Conservation (phyloP, 2,329 filamentous ascomycete species). For the Xenoacremonium recifei region DNA sequence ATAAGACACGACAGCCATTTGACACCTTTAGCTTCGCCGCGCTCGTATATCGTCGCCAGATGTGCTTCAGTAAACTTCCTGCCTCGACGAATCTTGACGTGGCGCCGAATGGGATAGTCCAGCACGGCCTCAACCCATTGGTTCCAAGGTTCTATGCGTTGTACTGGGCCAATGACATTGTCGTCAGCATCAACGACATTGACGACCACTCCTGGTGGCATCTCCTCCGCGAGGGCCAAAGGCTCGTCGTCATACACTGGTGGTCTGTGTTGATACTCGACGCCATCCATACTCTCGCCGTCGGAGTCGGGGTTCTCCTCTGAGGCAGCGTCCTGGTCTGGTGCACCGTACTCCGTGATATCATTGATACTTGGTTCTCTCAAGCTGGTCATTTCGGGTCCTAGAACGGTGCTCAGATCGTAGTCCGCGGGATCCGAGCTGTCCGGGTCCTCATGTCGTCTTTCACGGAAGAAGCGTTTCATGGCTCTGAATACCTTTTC, state of each 20-base stretch:
- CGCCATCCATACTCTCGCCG: constrained; percentile 17
- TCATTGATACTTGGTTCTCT: neutral
- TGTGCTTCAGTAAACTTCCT: constrained; percentile 40
- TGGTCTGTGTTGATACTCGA: constrained; percentile 14
- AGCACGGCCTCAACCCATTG: constrained; percentile 39
- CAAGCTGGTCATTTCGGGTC: constrained; percentile 7
- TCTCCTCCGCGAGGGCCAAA: neutral
- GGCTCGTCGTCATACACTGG: constrained; percentile 3
- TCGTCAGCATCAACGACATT: constrained; percentile 38
- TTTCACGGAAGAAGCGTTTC: constrained; percentile 32
- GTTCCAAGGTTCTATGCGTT: constrained; percentile 37
- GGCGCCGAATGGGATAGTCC: constrained; percentile 35
- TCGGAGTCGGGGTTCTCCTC: too few relatives aligned
- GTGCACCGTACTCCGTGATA: neutral
- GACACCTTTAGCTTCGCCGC: constrained; percentile 39
- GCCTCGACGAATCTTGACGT: constrained; percentile 40
- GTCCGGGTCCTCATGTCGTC: constrained; percentile 24
- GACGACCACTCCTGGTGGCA: constrained; percentile 22
- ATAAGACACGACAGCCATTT: constrained; percentile 51
- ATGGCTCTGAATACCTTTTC: constrained; percentile 29
- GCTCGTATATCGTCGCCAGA: constrained; percentile 40
- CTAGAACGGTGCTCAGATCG: constrained; percentile 2
- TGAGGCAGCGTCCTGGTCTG: constrained; percentile 8
- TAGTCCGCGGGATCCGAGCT: constrained; percentile 13
- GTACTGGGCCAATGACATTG: constrained; percentile 36